Base-by-base conservation (phyloP, 2,329 filamentous ascomycete genomes). In the Colletotrichum theobromicola region DNA sequence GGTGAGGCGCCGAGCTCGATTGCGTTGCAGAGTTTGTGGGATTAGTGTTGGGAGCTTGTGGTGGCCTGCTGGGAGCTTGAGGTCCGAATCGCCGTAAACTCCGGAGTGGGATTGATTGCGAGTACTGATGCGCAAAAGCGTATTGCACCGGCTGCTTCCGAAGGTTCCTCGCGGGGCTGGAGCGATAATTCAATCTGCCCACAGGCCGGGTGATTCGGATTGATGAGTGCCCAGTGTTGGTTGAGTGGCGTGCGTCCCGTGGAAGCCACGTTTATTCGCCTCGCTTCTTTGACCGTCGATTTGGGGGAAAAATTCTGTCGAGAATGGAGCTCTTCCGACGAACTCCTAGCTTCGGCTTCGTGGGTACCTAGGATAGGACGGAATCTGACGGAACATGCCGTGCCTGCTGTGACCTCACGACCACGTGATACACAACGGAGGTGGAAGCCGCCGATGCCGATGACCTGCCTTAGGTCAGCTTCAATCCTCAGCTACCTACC, bases 311-410 rank as follows among this genome's bases (percentile, higher is more conserved):
- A 75, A 42, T 75, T 50, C 72, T 74, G 72, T 63, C 72, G 46
- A 63, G 57, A 67, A 67, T 72, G 72, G 68, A 72, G 68, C 68
- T 75, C 62, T 58, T 67, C 72, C 69, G 63, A 72, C 21, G 67
- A 66, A 66, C 67, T 61, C 50, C 61, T 57, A 67, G 62, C 67
- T 72, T 28, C 30, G 34, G n/a, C 34, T 42, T 35, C 72, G 42
- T 72, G 55, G 68, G 62, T 67, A 67, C 37, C 67, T 16, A 35
- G 53, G 46, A 57, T 57, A 37, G 28, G 4, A 37, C 71, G 71
- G 71, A 65, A 70, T 35, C 42, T 72, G 2, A 37, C 71, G 71
- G 71, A 65, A 70, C 34, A 46, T 72, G 68, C 72, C 68, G 68
- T n/a, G n/a, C 15, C 26, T 34, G 26, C 24, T 24, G 34, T 42